A percentile compares a stretch with the other conserved stretches of the same genome.
phyloP scores from a whole-genome alignment of 164 flowering plant genomes.

The Vitis labrusca region DNA sequence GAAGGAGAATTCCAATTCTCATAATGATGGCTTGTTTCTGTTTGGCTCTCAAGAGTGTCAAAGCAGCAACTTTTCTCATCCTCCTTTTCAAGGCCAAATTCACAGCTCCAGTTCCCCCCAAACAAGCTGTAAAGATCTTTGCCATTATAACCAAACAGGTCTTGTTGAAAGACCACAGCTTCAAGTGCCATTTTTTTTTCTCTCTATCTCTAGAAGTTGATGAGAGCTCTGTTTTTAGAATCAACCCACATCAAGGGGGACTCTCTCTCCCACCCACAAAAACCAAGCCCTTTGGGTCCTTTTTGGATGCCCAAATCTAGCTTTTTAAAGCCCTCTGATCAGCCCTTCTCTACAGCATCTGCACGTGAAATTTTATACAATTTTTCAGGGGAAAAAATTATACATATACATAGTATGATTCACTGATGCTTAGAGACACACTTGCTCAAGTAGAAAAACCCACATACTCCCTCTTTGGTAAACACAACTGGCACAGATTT shows the following conservation, averaged over 20 bases:
- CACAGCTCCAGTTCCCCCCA: slow-evolving; percentile 16
- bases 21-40: slow-evolving; percentile 11
- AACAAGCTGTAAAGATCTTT: slow-evolving; percentile 22
- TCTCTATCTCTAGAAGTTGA: background rate
- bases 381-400: background rate
- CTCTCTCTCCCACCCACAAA: background rate
- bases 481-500: no score
- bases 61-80: background rate
- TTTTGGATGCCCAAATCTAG: slow-evolving; percentile 3
- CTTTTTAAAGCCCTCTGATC: slow-evolving; percentile 5
- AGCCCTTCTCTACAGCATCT: slow-evolving; percentile 6
- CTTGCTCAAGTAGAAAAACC: no score
- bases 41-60: slow-evolving; percentile 16
- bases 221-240: background rate
- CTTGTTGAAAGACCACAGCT: slow-evolving; percentile 33
- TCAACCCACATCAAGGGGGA: background rate
- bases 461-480: no score
- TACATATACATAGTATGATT: background rate
- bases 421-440: no score
- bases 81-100: background rate
- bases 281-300: background rate
- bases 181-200: slow-evolving; percentile 30
- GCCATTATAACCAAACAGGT: slow-evolving; percentile 11
- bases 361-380: slow-evolving; percentile 20
- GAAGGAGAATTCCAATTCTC: slow-evolving; percentile 1